Evolutionary conservation across 495 filamentous ascomycete species (phyloP).

Genomic region (Evernia prunastri): DNA sequence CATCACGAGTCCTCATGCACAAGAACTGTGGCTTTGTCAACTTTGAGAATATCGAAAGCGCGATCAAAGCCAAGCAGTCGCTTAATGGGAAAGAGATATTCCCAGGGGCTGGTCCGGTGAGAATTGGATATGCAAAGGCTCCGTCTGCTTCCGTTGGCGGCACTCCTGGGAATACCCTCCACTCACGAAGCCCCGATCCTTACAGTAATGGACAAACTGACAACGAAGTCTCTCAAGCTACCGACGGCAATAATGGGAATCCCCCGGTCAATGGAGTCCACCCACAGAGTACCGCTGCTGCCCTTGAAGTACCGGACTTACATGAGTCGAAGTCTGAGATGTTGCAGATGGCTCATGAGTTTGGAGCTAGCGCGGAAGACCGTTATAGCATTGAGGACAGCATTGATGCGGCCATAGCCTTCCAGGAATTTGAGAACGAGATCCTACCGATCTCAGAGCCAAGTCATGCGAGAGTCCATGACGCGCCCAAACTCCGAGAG

Average conservation of each 20-base stretch:
- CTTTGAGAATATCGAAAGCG: conserved; percentile 83
- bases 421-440: conserved; percentile 65
- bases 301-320: conserved; percentile 65
- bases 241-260: conserved; percentile 34
- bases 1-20: conserved; percentile 88
- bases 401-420: conserved; percentile 70
- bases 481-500: conserved; percentile 91
- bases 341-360: conserved; percentile 75
- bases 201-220: conserved; percentile 50
- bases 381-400: conserved; percentile 60
- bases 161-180: conserved; percentile 82
- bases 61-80: conserved; percentile 74
- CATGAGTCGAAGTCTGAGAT: conserved; percentile 75
- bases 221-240: conserved; percentile 31
- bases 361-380: conserved; percentile 83
- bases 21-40: conserved; percentile 99
- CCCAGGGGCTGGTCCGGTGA: conserved; percentile 87
- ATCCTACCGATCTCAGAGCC: conserved; percentile 87
- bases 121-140: conserved; percentile 96
- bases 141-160: conserved; percentile 70
- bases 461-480: conserved; percentile 82
- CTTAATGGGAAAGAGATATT: conserved; percentile 98
- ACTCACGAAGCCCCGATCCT: conserved; percentile 93
- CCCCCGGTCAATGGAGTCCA: conserved; percentile 36
- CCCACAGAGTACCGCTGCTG: conserved; percentile 37